Base-by-base conservation (phyloP, 495 filamentous ascomycete genomes). In the Pyrenula aspistea region DNA sequence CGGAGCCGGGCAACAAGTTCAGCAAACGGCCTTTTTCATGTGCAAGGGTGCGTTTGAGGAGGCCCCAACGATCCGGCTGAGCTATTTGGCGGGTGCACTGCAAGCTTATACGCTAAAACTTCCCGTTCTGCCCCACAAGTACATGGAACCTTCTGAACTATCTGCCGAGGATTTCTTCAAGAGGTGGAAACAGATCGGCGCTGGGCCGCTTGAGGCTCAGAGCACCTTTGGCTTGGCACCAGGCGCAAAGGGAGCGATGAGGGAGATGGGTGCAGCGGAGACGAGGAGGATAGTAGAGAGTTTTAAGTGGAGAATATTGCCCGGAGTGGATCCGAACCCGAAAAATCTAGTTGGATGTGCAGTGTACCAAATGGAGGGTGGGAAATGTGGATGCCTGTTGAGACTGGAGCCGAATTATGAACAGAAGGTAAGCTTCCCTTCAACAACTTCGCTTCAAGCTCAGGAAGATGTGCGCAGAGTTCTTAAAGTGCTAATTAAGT, bases 101-200 rank as follows among this genome's bases (percentile, higher is more conserved):
- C 94, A 99, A 69, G 91, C 90, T 0, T 76, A 96, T 25, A 97
- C 93, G 0, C 77, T 99, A 12, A 89, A 91, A 66, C 78, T 99
- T 2, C 94, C 94, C 0, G 82, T 99, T 2, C 72, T 88, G 2
- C 81, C 90, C 57, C 91, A 96, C 65, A 94, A 96, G 61, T 99
- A 93, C 71, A 95, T 97, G 91, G 91, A 95, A 57, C 82, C 87
- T 0, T 91, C 94, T 0, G 80, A 87, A 47, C 70, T 99, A 42
- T 78, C 78, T 10, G 83, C 83, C 0, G 93, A 96, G 53, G 93
- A 97, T 59, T 99, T 97, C 71, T 99, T 99, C 75, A 96, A 93
- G 75, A 78, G 94, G 21, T 99, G 94, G 94, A 89, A 93, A 70
- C 94, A 99, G 68, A 97, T 99, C 63, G 94, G 94, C 19, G 90